These are phyloP conservation scores for Alternaria burnsii DNA, from an alignment of 2,329 filamentous ascomycete genomes.

Conservation along the genomic window DNA sequence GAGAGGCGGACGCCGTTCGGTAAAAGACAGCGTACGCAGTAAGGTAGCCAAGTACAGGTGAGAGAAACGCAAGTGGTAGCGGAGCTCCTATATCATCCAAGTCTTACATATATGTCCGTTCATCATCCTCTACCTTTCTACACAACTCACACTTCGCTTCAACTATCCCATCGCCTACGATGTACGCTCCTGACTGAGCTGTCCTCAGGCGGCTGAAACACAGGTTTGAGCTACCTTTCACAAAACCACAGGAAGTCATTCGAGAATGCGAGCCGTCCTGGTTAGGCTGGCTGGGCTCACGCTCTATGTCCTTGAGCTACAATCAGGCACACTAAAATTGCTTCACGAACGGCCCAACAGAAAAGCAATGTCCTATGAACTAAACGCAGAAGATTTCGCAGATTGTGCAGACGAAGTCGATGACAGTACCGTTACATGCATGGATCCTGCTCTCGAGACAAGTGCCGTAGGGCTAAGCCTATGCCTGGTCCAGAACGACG, in stretches of 20 bases:
- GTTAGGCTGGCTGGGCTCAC: not conserved
- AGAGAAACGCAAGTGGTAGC: not conserved
- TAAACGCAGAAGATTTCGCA: not conserved
- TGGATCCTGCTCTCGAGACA: not conserved
- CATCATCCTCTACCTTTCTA: too few species aligned
- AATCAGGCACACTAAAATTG: not conserved
- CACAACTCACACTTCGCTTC: too few species aligned
- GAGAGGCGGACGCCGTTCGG: not conserved
- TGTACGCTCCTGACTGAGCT: too few species aligned
- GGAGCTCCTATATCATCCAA: too few species aligned
- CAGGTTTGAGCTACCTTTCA: too few species aligned
- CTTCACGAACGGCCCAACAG: not conserved
- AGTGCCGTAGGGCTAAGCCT: not conserved
- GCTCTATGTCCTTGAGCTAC: not conserved
- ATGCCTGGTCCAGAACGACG: not conserved
- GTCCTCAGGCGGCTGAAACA: too few species aligned
- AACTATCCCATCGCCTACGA: too few species aligned
- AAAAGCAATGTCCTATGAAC: not conserved
- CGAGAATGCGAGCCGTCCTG: not conserved
- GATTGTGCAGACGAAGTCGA: not conserved
- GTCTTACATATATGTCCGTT: too few species aligned
- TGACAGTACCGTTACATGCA: fast-evolving
- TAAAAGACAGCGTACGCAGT: not conserved
- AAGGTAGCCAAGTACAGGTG: not conserved
- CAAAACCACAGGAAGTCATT: not conserved